Conservation (phyloP, 768 basidiomycete genomes). For the Naganishia randhawae region DNA sequence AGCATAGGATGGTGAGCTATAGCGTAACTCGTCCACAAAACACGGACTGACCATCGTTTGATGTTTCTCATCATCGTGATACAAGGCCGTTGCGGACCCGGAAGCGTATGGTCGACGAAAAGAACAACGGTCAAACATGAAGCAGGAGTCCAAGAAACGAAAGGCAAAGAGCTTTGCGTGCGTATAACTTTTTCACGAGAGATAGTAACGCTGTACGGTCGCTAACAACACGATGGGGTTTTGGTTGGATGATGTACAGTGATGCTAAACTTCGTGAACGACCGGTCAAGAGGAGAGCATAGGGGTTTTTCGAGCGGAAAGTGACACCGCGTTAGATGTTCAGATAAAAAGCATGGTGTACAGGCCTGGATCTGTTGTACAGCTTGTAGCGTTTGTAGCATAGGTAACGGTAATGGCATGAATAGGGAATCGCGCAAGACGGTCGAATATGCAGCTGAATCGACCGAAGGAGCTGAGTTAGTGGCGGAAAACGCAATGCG, state of each 20-base stretch:
- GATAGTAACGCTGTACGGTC: background rate
- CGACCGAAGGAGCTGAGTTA: too few relatives aligned
- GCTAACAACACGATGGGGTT: background rate
- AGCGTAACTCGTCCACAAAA: too few relatives aligned
- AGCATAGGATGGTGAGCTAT: conserved; percentile 60
- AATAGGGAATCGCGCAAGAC: too few relatives aligned
- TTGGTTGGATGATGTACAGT: conserved; percentile 14
- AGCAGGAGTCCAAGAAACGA: conserved; percentile 81
- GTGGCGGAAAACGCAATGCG: too few relatives aligned
- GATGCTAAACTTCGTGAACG: conserved; percentile 41
- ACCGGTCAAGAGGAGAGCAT: conserved; percentile 33
- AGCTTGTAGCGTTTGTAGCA: too few relatives aligned
- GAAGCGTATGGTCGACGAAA: conserved; percentile 72
- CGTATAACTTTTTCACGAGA: background rate
- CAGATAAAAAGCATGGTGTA: background rate
- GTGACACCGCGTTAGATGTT: background rate
- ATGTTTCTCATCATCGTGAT: too few relatives aligned
- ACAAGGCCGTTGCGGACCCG: conserved; percentile 64
- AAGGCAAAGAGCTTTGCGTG: conserved; percentile 54
- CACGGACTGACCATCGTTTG: too few relatives aligned
- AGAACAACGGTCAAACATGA: conserved; percentile 64
- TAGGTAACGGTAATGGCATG: background rate
- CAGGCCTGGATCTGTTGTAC: background rate
- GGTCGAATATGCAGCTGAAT: too few relatives aligned
- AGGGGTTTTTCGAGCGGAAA: background rate